phyloP scores from a whole-genome alignment of 192 early-diverging fungal species.

The Mortierella antarctica region DNA sequence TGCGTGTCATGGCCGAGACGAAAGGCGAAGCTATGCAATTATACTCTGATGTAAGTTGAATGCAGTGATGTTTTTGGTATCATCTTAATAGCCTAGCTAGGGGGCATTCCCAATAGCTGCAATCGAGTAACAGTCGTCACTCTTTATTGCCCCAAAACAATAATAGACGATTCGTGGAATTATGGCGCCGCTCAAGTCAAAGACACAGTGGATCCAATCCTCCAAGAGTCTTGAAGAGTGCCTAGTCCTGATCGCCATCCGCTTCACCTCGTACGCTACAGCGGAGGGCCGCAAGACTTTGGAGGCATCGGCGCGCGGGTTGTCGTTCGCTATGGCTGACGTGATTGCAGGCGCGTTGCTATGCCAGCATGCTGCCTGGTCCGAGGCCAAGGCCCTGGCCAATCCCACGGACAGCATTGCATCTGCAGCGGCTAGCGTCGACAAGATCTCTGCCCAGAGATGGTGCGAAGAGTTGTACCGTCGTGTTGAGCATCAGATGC shows the following conservation, averaged over 20 bases:
- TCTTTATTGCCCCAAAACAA: not conserved
- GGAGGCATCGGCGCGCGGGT: conserved; percentile 59
- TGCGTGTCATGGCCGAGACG: conserved; percentile 64
- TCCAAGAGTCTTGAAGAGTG: conserved; percentile 26
- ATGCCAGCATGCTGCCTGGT: conserved; percentile 63
- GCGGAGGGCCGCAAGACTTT: conserved; percentile 28
- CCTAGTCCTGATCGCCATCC: conserved; percentile 44
- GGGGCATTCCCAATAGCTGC: not conserved
- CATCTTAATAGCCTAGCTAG: not conserved
- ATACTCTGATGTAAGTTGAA: conserved; percentile 55
- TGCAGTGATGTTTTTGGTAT: not conserved
- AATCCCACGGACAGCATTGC: conserved; percentile 7
- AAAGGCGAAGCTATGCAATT: conserved; percentile 53
- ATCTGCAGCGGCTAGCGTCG: conserved; percentile 20
- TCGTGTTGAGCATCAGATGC: conserved; percentile 45
- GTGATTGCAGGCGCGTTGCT: conserved; percentile 60
- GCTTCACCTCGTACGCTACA: conserved; percentile 42
- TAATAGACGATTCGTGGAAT: conserved; percentile 41
- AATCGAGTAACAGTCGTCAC: not conserved
- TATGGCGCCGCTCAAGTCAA: conserved; percentile 26
- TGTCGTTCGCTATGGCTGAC: conserved; percentile 62
- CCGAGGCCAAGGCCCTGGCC: conserved; percentile 29
- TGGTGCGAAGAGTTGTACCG: conserved; percentile 46
- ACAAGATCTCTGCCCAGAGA: conserved; percentile 41
- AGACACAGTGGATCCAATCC: conserved; percentile 17